Evolutionary conservation across 2,329 filamentous ascomycete genomes (phyloP), one percentile per base, ranked within the genome.

Genomic region (Drechslerella coelobrocha): DNA sequence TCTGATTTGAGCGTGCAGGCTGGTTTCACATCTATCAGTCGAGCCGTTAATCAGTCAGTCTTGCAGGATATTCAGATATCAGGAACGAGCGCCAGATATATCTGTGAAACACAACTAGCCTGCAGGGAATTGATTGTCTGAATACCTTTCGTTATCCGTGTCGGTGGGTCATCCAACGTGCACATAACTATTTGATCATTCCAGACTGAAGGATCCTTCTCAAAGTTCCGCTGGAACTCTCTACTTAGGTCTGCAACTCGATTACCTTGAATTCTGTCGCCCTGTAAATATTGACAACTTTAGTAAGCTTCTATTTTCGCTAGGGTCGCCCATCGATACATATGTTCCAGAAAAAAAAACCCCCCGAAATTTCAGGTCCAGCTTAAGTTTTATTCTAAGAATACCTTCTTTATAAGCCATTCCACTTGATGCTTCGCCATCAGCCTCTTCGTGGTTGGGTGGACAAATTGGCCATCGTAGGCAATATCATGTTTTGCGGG

Each of bases 321-420:
- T n/a, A n/a, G n/a, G n/a, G n/a, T n/a, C n/a, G n/a, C n/a, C n/a
- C n/a, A n/a, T n/a, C n/a, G 8, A 34, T n/a, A 17, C 45, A 21
- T 1, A 19, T 34, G 2, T 9, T 10, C 29, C 29, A 34, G 29
- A 34, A 34, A 52, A 31, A 19, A n/a, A 14, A 21, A 52, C n/a
- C n/a, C n/a, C n/a, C n/a, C n/a, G n/a, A n/a, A n/a, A 50, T 21
- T 8, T 6, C 9, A 24, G 6, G 9, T 24, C 47, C n/a, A 5
- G n/a, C 4, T 7, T 26, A 5, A 9, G 14, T n/a, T 29, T 17
- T 26, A 14, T 10, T 12, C 4, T 4, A 41, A 17, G 9, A n/a
- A 4, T 60, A 68, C 63, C 56, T 61, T 68, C 34, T 39, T 56
- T 10, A 68, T 68, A 1, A 68, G 43, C 63, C 63, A 68, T 14